A percentile compares a stretch with the other conserved stretches of the same genome.
Conservation (phyloP, 768 basidiomycete species). For the Boletus reticulatus region DNA sequence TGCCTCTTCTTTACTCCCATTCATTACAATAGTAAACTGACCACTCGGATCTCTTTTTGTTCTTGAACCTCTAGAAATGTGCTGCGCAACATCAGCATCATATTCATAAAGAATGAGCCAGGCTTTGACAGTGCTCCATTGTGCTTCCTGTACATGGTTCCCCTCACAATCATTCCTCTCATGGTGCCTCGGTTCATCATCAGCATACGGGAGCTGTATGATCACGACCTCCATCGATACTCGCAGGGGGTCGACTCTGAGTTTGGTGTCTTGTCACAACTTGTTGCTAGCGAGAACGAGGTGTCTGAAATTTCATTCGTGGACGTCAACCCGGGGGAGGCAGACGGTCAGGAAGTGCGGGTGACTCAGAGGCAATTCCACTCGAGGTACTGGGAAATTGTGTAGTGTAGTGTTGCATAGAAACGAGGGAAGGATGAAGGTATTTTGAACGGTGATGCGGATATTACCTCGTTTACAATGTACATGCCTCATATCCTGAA, state of each 20-base stretch:
- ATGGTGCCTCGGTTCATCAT: background rate
- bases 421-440: no score
- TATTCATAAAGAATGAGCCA: background rate
- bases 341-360: background rate
- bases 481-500: no score
- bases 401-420: no score
- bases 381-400: background rate
- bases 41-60: background rate
- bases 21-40: background rate
- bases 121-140: no score
- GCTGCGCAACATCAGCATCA: background rate
- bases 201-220: background rate
- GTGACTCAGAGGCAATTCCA: background rate
- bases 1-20: constrained; percentile 26
- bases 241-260: background rate
- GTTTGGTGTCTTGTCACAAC: background rate
- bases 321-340: background rate
- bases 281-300: background rate
- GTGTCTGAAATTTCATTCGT: background rate
- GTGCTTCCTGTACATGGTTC: background rate
- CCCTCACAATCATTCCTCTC: background rate
- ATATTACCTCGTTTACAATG: background rate
- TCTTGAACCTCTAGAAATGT: background rate
- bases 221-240: background rate
- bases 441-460: background rate